Conservation (phyloP, 1,284 basidiomycete species). For the Cutaneotrichosporon sp. region DNA sequence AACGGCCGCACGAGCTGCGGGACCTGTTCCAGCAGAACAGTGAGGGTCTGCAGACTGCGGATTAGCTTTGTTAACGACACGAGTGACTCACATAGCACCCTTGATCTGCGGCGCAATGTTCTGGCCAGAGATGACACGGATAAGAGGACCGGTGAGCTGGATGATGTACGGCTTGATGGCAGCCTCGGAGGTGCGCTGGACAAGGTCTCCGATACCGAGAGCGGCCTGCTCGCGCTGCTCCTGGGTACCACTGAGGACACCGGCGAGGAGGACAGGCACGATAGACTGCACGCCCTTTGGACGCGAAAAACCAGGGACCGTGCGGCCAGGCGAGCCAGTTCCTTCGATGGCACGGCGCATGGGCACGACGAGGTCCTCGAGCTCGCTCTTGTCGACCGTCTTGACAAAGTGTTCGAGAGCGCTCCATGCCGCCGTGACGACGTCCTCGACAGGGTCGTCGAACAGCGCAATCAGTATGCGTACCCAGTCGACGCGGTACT, state of each 20-base stretch:
- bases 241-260: constrained; percentile 53
- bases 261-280: constrained; percentile 84
- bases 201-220: constrained; percentile 88
- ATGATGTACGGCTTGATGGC: constrained; percentile 96
- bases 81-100: constrained; percentile 59
- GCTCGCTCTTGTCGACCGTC: constrained; percentile 83
- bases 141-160: constrained; percentile 91
- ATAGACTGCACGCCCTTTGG: constrained; percentile 84
- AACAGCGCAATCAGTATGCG: constrained; percentile 82
- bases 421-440: constrained; percentile 76
- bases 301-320: constrained; percentile 81
- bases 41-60: constrained; percentile 61
- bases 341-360: constrained; percentile 83
- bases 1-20: constrained; percentile 92
- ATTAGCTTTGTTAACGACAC: constrained; percentile 1
- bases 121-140: constrained; percentile 82
- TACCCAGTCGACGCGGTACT: constrained; percentile 92
- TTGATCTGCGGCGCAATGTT: constrained; percentile 87
- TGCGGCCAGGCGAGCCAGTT: constrained; percentile 69
- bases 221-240: constrained; percentile 79
- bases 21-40: constrained; percentile 73
- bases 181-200: constrained; percentile 79
- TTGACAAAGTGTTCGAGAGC: constrained; percentile 87
- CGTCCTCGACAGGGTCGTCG: constrained; percentile 68
- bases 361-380: constrained; percentile 82